Conservation (phyloP, 176 grass and related monocot genomes). For the Bothriochloa decipiens region DNA sequence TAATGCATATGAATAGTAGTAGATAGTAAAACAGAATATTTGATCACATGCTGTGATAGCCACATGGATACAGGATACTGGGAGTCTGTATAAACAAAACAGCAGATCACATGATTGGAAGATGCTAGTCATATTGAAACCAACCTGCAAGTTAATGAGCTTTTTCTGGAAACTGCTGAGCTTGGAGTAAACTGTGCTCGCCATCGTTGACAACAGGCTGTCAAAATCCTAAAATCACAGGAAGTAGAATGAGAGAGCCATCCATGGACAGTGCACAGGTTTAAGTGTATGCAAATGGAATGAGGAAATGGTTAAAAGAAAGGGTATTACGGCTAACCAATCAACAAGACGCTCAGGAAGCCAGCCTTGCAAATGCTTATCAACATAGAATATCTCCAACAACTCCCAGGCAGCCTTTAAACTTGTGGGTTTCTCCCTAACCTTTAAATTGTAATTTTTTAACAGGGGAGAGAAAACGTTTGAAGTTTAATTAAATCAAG, state of each 20-base stretch:
- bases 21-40: neutral
- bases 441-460: slow-evolving; percentile 50
- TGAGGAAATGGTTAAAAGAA: slow-evolving; percentile 35
- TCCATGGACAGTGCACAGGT: neutral
- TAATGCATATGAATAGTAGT: slow-evolving; percentile 43
- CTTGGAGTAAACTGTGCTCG: slow-evolving; percentile 57
- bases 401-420: slow-evolving; percentile 91
- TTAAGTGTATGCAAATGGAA: slow-evolving; percentile 2
- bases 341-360: slow-evolving; percentile 96
- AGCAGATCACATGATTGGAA: neutral
- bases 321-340: slow-evolving; percentile 96
- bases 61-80: slow-evolving; percentile 5
- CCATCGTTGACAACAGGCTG: slow-evolving; percentile 62
- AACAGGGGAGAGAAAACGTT: slow-evolving; percentile 12
- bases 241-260: slow-evolving; percentile 19
- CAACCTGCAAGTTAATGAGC: slow-evolving; percentile 74
- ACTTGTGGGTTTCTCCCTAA: slow-evolving; percentile 62
- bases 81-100: slow-evolving; percentile 1
- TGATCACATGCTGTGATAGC: slow-evolving; percentile 17
- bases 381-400: slow-evolving; percentile 98
- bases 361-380: slow-evolving; percentile 80
- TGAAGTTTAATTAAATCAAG: slow-evolving; percentile 16
- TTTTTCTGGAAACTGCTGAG: slow-evolving; percentile 76
- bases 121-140: neutral
- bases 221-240: slow-evolving; percentile 71